Evolutionary conservation across 2,329 filamentous ascomycete species (phyloP), one percentile per base, ranked within the genome.

Genomic region (Diplodia intermedia): DNA sequence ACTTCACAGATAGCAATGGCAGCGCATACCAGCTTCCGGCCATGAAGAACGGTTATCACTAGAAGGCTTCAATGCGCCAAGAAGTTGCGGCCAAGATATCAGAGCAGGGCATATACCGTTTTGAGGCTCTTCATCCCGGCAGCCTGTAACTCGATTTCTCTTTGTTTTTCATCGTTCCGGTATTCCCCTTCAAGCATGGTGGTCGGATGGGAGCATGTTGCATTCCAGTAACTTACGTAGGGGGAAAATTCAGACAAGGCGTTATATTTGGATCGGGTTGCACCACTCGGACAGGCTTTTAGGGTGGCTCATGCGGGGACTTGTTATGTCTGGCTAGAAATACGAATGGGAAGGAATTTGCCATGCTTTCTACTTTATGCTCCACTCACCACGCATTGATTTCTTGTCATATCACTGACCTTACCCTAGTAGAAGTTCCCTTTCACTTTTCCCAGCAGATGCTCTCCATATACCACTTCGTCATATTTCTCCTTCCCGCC

Each of bases 1-100:
- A 97, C 82, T 97, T 97, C 76, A 83, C 83, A 20, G 81, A 83
- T 26, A 79, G 81, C 66, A 85, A 80, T 70, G 74, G 72, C 36
- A 38, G 36, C 50, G 71, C 74, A 6, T 86, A 85, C 73, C 26
- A 26, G 26, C 38, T 65, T 12, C 53, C 67, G 3, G 43, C 49
- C n/a, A 18, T 38, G 50, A 69, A 66, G 61, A 69, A 69, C 53
- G 67, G 67, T 15, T 69, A 66, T 53, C 62, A 69, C 47, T 68
- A 54, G 23, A 20, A n/a, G 4, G 9, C n/a, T 33, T 61, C 38
- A 7, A 18, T 29, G n/a, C 29, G 29, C 60, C 60, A 49, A 12
- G 36, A 20, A 7, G 20, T 3, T 52, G 29, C 40, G 23, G 9
- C 20, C 6, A 62, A 2, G 23, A 23, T 36, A 4, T 33, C 57